Conservation (phyloP, 2,329 filamentous ascomycete genomes). For the Hymenoscyphus occultus region DNA sequence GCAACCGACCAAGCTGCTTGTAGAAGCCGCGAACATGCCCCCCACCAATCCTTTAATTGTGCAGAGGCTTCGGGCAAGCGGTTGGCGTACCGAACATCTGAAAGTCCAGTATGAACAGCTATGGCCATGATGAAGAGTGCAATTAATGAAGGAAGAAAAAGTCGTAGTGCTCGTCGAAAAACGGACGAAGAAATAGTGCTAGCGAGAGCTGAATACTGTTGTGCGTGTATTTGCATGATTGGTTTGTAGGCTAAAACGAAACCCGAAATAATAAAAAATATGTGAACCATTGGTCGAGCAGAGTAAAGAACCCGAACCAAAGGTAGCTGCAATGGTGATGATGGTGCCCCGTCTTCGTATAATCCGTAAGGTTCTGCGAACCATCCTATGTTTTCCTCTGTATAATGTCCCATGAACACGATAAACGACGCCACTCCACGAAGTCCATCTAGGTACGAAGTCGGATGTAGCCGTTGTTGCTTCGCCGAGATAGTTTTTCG, state of each 20-base stretch:
- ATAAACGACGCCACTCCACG: conserved; percentile 49
- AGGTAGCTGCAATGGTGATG: conserved; percentile 45
- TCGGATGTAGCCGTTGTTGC: conserved; percentile 36
- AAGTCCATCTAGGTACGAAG: conserved; percentile 47
- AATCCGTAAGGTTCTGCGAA: conserved; percentile 34
- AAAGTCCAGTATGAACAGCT: conserved; percentile 44
- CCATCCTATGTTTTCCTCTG: conserved; percentile 42
- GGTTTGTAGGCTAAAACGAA: conserved; percentile 47
- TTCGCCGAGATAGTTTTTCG: conserved; percentile 29
- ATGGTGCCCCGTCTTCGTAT: conserved; percentile 35
- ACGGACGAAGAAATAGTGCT: conserved; percentile 45
- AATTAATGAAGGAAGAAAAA: conserved; percentile 46
- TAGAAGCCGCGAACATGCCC: conserved; percentile 41
- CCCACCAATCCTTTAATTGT: conserved; percentile 40
- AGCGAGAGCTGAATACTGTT: conserved; percentile 40
- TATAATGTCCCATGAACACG: conserved; percentile 48
- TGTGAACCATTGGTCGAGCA: conserved; percentile 48
- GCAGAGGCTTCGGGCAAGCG: conserved; percentile 38
- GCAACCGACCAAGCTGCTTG: conserved; percentile 27
- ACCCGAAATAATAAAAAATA: conserved; percentile 52
- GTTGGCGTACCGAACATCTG: conserved; percentile 44
- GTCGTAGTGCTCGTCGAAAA: conserved; percentile 46
- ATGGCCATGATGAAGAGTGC: conserved; percentile 45
- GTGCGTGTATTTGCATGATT: conserved; percentile 41
- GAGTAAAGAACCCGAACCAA: conserved; percentile 45